Evolutionary conservation across 1,284 basidiomycete species (phyloP).

Genomic region (Leccinum subrobustum): DNA sequence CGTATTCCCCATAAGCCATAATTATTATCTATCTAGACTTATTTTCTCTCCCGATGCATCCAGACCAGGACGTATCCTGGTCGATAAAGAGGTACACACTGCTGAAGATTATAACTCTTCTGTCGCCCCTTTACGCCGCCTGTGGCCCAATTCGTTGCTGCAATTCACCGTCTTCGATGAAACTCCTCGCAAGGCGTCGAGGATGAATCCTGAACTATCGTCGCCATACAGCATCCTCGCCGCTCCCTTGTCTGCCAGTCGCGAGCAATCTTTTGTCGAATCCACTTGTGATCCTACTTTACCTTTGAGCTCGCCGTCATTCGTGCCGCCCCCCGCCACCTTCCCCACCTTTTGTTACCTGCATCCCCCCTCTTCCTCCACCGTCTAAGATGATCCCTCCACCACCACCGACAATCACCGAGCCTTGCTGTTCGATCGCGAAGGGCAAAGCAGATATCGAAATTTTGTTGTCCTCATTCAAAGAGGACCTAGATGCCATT

Average conservation of each 20-base stretch:
- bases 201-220: conserved; percentile 1
- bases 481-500: conserved; percentile 53
- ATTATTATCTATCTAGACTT: conserved; percentile 61
- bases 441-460: conserved; percentile 56
- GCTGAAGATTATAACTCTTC: conserved; percentile 55
- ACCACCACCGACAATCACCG: conserved; percentile 31
- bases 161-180: conserved; percentile 61
- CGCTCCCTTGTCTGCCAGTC: background rate
- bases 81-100: conserved; percentile 58
- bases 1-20: conserved; percentile 60
- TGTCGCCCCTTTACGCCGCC: conserved; percentile 48
- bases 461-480: conserved; percentile 55
- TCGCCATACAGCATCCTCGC: conserved; percentile 5
- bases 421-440: conserved; percentile 49
- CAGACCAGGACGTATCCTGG: conserved; percentile 51
- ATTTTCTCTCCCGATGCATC: conserved; percentile 61
- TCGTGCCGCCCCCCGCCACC: conserved; percentile 9
- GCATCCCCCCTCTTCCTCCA: background rate
- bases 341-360: background rate
- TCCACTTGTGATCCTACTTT: conserved; percentile 1
- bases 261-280: conserved; percentile 7
- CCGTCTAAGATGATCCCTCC: conserved; percentile 15
- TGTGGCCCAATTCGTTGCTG: conserved; percentile 56
- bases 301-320: background rate
- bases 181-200: conserved; percentile 40